Percentiles rank a stretch among this genome's conserved stretches.
Evolutionary conservation across 805 yeast genomes (phyloP).

Genomic region (Yamadazyma akitaensis): DNA sequence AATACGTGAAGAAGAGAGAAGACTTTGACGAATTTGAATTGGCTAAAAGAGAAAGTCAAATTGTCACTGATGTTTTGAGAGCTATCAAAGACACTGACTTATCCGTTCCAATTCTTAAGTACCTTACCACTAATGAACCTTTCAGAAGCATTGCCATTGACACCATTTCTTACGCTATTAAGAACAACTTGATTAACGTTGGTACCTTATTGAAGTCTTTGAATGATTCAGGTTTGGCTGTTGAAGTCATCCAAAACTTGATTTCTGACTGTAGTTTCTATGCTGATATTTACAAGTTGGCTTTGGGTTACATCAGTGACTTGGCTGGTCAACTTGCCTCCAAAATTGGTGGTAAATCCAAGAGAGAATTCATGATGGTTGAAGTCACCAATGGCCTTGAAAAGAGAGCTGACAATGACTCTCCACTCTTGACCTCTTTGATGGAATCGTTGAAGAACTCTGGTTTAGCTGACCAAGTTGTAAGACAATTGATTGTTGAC

Average conservation of each 20-base stretch:
- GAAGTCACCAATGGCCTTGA: background rate
- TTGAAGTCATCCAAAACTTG: constrained; percentile 31
- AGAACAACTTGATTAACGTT: constrained; percentile 31
- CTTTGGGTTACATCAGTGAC: constrained; percentile 26
- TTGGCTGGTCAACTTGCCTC: constrained; percentile 26
- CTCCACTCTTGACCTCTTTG: constrained; percentile 27
- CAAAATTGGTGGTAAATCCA: constrained; percentile 22
- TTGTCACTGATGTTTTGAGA: constrained; percentile 39
- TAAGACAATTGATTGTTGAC: constrained; percentile 35
- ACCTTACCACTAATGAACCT: constrained; percentile 28
- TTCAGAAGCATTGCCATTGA: constrained; percentile 29
- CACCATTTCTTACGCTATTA: constrained; percentile 26
- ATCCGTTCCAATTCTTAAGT: constrained; percentile 34
- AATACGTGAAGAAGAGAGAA: constrained; percentile 30
- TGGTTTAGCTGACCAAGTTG: constrained; percentile 40
- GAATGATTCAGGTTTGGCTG: constrained; percentile 42
- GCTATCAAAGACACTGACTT: constrained; percentile 34
- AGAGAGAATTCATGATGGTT: constrained; percentile 19
- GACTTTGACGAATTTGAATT: constrained; percentile 20
- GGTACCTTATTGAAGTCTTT: constrained; percentile 37
- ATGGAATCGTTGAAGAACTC: constrained; percentile 43
- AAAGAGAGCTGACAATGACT: constrained; percentile 1
- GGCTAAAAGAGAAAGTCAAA: constrained; percentile 35
- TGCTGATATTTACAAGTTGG: constrained; percentile 37
- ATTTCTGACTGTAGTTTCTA: constrained; percentile 38